Conservation (phyloP, 2,329 filamentous ascomycete genomes). For the Trichoderma cornu-damae region DNA sequence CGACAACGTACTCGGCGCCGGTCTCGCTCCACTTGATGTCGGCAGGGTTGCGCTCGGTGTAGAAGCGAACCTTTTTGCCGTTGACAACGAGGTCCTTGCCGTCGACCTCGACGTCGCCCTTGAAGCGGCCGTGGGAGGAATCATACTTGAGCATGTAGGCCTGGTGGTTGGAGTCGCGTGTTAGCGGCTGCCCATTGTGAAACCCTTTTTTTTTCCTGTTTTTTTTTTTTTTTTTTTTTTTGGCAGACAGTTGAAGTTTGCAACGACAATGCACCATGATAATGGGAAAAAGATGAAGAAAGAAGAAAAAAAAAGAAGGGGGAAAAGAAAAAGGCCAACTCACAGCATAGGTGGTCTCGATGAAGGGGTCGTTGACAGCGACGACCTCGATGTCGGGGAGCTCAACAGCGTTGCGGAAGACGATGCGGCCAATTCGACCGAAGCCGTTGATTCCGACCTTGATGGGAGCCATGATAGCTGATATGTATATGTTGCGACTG, state of each 20-base stretch:
- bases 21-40: constrained; percentile 85
- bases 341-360: constrained; percentile 95
- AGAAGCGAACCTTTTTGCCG: constrained; percentile 93
- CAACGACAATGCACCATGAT: too few species aligned
- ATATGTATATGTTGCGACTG: constrained; percentile 17
- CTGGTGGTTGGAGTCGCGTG: constrained; percentile 40
- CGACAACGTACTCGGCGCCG: constrained; percentile 88
- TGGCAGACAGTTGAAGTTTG: too few species aligned
- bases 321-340: constrained; percentile 51
- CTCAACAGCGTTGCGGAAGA: constrained; percentile 97
- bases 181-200: background rate
- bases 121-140: constrained; percentile 94
- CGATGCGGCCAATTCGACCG: constrained; percentile 97
- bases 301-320: constrained; percentile 8
- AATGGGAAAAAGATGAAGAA: too few species aligned
- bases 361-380: constrained; percentile 99
- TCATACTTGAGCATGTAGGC: constrained; percentile 99
- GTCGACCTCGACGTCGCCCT: constrained; percentile 75
- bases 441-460: constrained; percentile 99
- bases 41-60: constrained; percentile 84
- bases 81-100: constrained; percentile 75
- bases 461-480: constrained; percentile 33
- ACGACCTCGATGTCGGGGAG: constrained; percentile 86
- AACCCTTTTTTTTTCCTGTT: too few species aligned
- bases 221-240: too few species aligned